phyloP scores from a whole-genome alignment of 495 filamentous ascomycete species.

The Antarctomyces pellizariae region DNA sequence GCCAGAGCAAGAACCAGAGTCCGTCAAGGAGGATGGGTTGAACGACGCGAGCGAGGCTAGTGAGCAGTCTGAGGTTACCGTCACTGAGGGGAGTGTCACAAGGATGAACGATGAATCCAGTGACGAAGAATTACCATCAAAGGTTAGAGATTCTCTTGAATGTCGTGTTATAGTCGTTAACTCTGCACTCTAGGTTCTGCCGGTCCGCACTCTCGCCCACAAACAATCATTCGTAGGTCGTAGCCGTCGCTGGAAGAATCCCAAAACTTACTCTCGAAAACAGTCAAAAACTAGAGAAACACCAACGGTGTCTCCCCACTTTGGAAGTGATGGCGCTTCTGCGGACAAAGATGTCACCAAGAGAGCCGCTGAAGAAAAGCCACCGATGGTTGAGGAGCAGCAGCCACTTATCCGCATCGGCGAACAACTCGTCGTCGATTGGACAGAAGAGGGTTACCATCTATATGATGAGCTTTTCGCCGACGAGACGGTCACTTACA shows the following conservation, averaged over 20 bases:
- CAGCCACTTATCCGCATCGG: conserved; percentile 48
- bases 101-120: conserved; percentile 29
- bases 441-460: conserved; percentile 38
- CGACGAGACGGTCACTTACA: conserved; percentile 24
- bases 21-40: too few relatives aligned
- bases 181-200: conserved; percentile 12
- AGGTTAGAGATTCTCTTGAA: not conserved
- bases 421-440: conserved; percentile 73
- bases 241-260: conserved; percentile 5
- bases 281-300: too few relatives aligned
- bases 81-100: conserved; percentile 7
- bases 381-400: conserved; percentile 25
- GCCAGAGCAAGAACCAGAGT: too few relatives aligned
- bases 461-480: conserved; percentile 54
- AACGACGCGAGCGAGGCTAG: too few relatives aligned
- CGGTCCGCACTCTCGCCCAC: conserved; percentile 7
- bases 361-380: conserved; percentile 7
- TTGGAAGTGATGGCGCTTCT: too few relatives aligned
- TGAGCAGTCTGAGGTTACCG: too few relatives aligned
- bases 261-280: conserved; percentile 15
- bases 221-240: conserved; percentile 10
- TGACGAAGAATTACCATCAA: conserved; percentile 15
- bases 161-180: conserved; percentile 3
- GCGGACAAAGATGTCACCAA: conserved; percentile 3
- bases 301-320: too few relatives aligned